These are phyloP conservation scores for Yarrowia porcina DNA, from an alignment of 805 yeast species.

Conservation along the genomic window DNA sequence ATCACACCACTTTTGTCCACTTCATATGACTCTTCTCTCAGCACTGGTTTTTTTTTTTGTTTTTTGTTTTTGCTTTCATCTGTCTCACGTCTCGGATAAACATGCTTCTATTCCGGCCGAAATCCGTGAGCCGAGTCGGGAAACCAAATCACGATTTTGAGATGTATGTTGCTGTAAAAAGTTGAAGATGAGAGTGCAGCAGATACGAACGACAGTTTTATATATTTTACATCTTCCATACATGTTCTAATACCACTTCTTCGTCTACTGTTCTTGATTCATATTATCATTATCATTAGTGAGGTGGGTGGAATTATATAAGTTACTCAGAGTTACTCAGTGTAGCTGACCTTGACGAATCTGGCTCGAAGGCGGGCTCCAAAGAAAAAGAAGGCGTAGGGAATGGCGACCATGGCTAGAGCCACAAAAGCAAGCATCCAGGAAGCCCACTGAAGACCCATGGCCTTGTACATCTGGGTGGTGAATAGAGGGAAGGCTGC, in stretches of 20 bases:
- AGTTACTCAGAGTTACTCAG: neutral
- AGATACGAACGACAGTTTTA: too few relatives aligned
- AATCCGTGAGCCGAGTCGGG: neutral
- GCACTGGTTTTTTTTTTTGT: too few relatives aligned
- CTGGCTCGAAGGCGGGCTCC: constrained; percentile 43
- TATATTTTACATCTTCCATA: too few relatives aligned
- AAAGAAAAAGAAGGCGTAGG: constrained; percentile 47
- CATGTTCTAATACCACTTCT: too few relatives aligned
- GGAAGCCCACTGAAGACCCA: constrained; percentile 53
- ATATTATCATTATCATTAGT: neutral
- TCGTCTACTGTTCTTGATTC: too few relatives aligned
- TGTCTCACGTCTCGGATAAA: constrained; percentile 13
- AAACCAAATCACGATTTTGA: neutral
- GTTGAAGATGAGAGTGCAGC: too few relatives aligned
- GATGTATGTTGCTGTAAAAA: too few relatives aligned
- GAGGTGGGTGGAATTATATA: neutral
- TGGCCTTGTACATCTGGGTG: constrained; percentile 50
- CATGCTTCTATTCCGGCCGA: neutral
- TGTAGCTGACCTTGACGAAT: constrained; percentile 26
- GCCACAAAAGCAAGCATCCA: constrained; percentile 54
- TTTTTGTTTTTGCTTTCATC: neutral
- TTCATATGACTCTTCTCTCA: neutral
- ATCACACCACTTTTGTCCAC: too few relatives aligned
- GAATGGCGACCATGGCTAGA: constrained; percentile 50
- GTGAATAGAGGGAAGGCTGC: constrained; percentile 59